Evolutionary conservation across 106 monocot genomes (phyloP).

Genomic region (Gastrodia elata): DNA sequence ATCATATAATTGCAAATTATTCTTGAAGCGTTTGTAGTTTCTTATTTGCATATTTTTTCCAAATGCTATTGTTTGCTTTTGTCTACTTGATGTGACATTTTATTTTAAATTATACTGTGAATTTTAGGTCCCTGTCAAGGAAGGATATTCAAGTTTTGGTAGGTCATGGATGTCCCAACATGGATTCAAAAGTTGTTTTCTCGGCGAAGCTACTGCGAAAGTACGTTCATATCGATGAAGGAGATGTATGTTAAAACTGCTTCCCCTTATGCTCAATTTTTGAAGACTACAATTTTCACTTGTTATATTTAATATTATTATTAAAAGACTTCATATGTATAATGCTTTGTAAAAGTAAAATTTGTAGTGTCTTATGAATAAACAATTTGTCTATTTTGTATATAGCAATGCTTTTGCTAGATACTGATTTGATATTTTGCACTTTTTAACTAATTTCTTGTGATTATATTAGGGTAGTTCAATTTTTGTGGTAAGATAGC

Average conservation of each 20-base stretch:
- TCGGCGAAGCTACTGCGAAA: conserved; percentile 95
- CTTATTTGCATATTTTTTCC: not conserved
- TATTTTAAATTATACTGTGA: not conserved
- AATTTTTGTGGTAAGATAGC: too few relatives aligned
- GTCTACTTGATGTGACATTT: not conserved
- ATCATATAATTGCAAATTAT: not conserved
- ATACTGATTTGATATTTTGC: too few relatives aligned
- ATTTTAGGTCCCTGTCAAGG: conserved; percentile 68
- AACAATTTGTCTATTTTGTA: too few relatives aligned
- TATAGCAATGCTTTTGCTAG: too few relatives aligned
- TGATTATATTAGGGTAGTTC: too few relatives aligned
- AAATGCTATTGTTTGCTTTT: not conserved
- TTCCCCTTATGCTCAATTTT: not conserved
- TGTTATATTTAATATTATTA: not conserved
- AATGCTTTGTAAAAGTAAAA: too few relatives aligned
- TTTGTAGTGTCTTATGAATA: too few relatives aligned
- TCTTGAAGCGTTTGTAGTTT: not conserved
- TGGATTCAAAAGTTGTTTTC: conserved; percentile 71
- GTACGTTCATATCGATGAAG: conserved; percentile 84
- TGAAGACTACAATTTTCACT: not conserved
- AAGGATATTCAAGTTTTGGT: conserved; percentile 81
- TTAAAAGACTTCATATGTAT: not conserved
- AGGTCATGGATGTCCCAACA: conserved; percentile 85
- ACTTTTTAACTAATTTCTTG: too few relatives aligned
- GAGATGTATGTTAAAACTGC: conserved; percentile 64